Evolutionary conservation across 2,329 filamentous ascomycete species (phyloP).

Genomic region (Penicillium paneum): DNA sequence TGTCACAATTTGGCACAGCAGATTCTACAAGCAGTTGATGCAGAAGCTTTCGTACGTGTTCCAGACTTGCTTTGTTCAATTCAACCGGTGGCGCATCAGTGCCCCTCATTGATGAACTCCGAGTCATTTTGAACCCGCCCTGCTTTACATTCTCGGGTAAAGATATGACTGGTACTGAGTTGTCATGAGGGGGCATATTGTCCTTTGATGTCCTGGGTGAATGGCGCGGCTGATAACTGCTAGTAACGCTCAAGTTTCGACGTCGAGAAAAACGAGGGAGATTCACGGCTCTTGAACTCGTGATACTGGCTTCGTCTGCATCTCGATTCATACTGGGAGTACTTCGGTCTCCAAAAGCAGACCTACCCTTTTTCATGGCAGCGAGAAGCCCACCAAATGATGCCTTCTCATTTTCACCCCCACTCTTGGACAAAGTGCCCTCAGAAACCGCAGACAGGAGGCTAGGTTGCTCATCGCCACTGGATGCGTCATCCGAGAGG

Average conservation of each 20-base stretch:
- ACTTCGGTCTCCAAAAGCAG: slow-evolving; percentile 69
- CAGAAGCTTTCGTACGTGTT: slow-evolving; percentile 82
- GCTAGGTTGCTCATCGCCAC: slow-evolving; percentile 85
- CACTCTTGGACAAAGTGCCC: slow-evolving; percentile 60
- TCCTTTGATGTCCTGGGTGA: slow-evolving; percentile 68
- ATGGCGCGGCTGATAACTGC: slow-evolving; percentile 65
- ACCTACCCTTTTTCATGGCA: slow-evolving; percentile 71
- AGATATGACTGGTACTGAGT: slow-evolving; percentile 39
- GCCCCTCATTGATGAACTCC: slow-evolving; percentile 80
- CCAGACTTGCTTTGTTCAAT: slow-evolving; percentile 79
- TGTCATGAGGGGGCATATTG: slow-evolving; percentile 45
- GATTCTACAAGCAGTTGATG: slow-evolving; percentile 78
- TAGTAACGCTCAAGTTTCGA: slow-evolving; percentile 80
- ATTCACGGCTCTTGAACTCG: slow-evolving; percentile 57
- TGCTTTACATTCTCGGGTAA: slow-evolving; percentile 36
- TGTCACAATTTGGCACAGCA: slow-evolving; percentile 65
- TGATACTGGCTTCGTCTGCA: slow-evolving; percentile 61
- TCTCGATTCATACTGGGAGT: slow-evolving; percentile 70
- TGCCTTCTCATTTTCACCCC: slow-evolving; percentile 68
- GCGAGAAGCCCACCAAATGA: slow-evolving; percentile 70
- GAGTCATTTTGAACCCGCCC: slow-evolving; percentile 55
- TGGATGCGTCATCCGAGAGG: slow-evolving; percentile 91
- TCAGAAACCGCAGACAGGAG: slow-evolving; percentile 72
- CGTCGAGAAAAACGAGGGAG: slow-evolving; percentile 64
- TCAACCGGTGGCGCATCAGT: slow-evolving; percentile 72